Base-by-base conservation (phyloP, 768 basidiomycete genomes). In the Panaeolus cyanescens region DNA sequence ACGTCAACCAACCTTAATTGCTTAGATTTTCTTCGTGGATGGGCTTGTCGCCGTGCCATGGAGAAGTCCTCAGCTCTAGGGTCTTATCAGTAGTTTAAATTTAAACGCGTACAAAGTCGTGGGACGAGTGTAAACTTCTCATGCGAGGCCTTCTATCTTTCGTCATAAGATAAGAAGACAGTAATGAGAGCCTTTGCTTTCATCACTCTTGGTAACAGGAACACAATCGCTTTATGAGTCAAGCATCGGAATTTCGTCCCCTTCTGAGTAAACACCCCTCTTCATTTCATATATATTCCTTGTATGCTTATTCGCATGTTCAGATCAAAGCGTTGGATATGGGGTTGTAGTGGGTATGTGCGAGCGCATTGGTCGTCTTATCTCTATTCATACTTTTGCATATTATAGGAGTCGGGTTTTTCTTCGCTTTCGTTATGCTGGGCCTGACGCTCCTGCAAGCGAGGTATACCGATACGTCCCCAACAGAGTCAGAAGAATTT, bases 341-440 rank as follows among this genome's bases (percentile, higher is more conserved):
- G 39, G 39, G 8, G 39, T 42, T 7, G 39, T 42, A 1, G 22
- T 42, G 6, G 39, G 39, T 42, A 22, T 20, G 39, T 22, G 17
- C 6, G 7, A 22, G 39, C 17, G 4, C n/a, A n/a, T n/a, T n/a
- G n/a, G n/a, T n/a, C 37, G 7, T 39, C 0, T 39, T 6, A n/a
- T n/a, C 37, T 7, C 37, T 10, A 2, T 19, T 39, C 17, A 39
- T 39, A 7, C 17, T 19, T 39, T 4, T 3, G 22, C 34, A 30
- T 19, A 8, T 45, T 28, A 31, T 62, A 80, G 81, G 82, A 34
- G 79, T 82, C 42, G 83, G 82, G 0, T 82, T 83, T 67, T 81
- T 82, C 71, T 83, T 83, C 56, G 80, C 81, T 0, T 71, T 75
- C 31, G 40, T 83, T 40, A 83, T 82, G 82, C 69, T 82, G 4